Evolutionary conservation across 2,329 filamentous ascomycete species (phyloP), one percentile per base, ranked within the genome.

Genomic region (Aaosphaeria arxii): DNA sequence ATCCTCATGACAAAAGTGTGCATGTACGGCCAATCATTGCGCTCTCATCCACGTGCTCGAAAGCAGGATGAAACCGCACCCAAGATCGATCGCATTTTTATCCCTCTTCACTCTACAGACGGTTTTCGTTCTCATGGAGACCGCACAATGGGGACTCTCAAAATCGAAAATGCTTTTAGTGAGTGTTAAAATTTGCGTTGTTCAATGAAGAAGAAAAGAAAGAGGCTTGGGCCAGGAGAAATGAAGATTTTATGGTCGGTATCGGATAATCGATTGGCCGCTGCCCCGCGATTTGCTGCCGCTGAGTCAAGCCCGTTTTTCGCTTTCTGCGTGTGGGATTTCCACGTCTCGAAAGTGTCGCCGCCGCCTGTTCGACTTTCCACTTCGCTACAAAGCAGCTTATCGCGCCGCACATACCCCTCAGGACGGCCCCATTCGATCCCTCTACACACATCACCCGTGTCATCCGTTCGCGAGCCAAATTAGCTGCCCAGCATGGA

Each of bases 11-110:
- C 17, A 24, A 24, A 24, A 36, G 33, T 4, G 24, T 40, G 43
- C 36, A 69, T 81, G 77, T 81, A 74, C 75, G 72, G 71, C 76
- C 75, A 75, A 79, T 80, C 78, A 80, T 80, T 81, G 78, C 78
- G 78, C 71, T 79, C 77, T 73, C 77, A 74, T 64, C 74, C 76
- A 80, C 66, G 3, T 49, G 66, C 63, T 56, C 55, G 56, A 69
- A 71, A 66, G 67, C 66, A 61, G 70, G 62, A 65, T 77, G 76
- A 71, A 73, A 79, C 76, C 78, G 78, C 78, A 80, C 77, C 77
- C 77, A 80, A 79, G 77, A 80, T 75, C 76, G 69, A 75, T 71
- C 70, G 60, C 55, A 64, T 51, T 52, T 57, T 49, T 65, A 73
- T 70, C 17, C 58, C 57, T 79, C 77, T 80, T 71, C 77, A 79